A percentile compares a stretch with the other conserved stretches of the same genome.
Conservation (phyloP, 306 rosid genomes). For the Dalbergia cultrata region DNA sequence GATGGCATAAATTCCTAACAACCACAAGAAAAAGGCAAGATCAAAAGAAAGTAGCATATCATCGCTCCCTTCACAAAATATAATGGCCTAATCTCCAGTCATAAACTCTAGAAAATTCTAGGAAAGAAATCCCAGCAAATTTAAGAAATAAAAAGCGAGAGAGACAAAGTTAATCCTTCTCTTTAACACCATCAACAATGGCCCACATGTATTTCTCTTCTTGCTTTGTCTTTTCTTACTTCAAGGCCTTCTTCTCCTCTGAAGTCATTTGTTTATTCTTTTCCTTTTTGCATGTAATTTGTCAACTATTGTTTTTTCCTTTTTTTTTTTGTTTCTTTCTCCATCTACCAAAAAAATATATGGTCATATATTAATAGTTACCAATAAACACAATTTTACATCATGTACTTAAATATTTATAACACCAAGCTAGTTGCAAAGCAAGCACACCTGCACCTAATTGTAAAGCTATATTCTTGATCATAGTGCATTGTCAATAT, state of each 20-base stretch:
- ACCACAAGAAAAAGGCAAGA: no score
- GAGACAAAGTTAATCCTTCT: constrained; percentile 68
- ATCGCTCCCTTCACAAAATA: no score
- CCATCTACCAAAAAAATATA: no score
- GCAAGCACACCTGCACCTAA: constrained; percentile 5
- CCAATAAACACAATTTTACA: background rate
- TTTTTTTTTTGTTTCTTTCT: no score
- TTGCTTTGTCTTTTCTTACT: constrained; percentile 88
- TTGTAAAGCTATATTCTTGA: constrained; percentile 12
- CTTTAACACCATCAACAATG: constrained; percentile 89
- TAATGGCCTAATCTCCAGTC: no score
- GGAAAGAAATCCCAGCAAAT: no score
- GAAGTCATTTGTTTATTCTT: constrained; percentile 92
- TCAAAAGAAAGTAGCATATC: no score
- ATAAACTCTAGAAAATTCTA: no score
- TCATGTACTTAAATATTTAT: background rate
- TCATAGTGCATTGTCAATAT: background rate
- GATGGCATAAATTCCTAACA: no score
- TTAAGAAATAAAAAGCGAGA: no score
- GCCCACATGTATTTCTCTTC: constrained; percentile 99
- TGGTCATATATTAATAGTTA: background rate
- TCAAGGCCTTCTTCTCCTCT: constrained; percentile 90
- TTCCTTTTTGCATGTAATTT: constrained; percentile 90
- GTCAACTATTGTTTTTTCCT: no score
- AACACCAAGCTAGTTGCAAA: constrained; percentile 14